Evolutionary conservation across 1,284 basidiomycete species (phyloP).

Genomic region (Abortiporus biennis): DNA sequence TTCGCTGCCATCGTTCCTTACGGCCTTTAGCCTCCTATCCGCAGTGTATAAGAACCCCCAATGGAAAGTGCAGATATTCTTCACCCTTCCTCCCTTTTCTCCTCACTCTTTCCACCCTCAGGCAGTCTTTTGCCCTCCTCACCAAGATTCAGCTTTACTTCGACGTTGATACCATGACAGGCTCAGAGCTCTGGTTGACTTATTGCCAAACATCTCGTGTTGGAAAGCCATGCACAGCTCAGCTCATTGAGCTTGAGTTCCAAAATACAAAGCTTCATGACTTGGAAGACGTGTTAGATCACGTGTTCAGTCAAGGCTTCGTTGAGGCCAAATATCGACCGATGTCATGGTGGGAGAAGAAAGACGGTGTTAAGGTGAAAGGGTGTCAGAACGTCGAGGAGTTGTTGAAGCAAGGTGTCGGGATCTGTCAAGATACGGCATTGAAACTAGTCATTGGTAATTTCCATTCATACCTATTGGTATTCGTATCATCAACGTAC

Average conservation of each 20-base stretch:
- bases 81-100: no score
- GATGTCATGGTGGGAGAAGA: slow-evolving; percentile 36
- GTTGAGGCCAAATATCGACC: slow-evolving; percentile 36
- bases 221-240: slow-evolving; percentile 33
- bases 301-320: slow-evolving; percentile 39
- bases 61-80: no score
- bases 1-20: no score
- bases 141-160: not conserved
- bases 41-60: no score
- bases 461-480: slow-evolving; percentile 6
- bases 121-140: no score
- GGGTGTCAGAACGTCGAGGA: slow-evolving; percentile 30
- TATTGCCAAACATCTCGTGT: slow-evolving; percentile 39
- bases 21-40: no score
- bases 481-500: not conserved
- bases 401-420: slow-evolving; percentile 31
- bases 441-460: slow-evolving; percentile 38
- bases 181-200: slow-evolving; percentile 39
- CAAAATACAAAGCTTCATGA: slow-evolving; percentile 31
- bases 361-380: slow-evolving; percentile 30
- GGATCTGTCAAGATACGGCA: slow-evolving; percentile 34
- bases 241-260: slow-evolving; percentile 40
- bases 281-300: slow-evolving; percentile 43
- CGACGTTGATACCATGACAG: slow-evolving; percentile 16
- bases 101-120: no score